These are phyloP conservation scores for Plectosphaerella cucumerina DNA, from an alignment of 2,329 filamentous ascomycete genomes.

Conservation along the genomic window DNA sequence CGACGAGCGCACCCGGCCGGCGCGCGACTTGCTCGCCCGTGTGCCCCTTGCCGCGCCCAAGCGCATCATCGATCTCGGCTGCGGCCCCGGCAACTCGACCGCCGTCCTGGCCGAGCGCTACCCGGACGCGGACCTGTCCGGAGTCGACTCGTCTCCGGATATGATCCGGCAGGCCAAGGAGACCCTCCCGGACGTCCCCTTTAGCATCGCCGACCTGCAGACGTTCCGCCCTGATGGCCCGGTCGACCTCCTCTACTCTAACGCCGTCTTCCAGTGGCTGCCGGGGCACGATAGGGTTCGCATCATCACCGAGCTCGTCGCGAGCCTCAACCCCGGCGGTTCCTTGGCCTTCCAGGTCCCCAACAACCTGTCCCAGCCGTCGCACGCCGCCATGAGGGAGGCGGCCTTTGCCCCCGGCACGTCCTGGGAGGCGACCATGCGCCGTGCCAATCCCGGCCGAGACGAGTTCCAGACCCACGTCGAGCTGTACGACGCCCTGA, in stretches of 20 bases:
- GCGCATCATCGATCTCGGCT: constrained; percentile 53
- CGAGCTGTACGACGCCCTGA: constrained; percentile 45
- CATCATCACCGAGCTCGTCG: constrained; percentile 38
- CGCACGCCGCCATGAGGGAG: constrained; percentile 44
- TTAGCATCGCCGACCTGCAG: constrained; percentile 39
- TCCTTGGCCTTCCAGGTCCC: constrained; percentile 49
- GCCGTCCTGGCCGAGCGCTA: constrained; percentile 41
- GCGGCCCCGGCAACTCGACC: constrained; percentile 57
- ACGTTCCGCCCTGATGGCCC: constrained; percentile 28
- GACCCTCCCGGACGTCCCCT: constrained; percentile 35
- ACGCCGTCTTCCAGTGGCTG: constrained; percentile 59
- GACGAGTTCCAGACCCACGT: constrained; percentile 42
- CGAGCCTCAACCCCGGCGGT: constrained; percentile 33
- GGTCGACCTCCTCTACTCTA: constrained; percentile 47
- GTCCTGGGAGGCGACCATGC: constrained; percentile 29
- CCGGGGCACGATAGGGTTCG: constrained; percentile 34
- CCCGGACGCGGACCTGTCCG: constrained; percentile 40
- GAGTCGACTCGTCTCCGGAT: constrained; percentile 50
- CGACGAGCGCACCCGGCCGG: constrained; percentile 47
- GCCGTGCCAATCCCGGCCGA: constrained; percentile 29
- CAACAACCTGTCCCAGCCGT: constrained; percentile 43
- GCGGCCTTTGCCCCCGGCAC: constrained; percentile 26
- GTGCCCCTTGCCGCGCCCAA: constrained; percentile 34
- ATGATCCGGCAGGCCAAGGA: constrained; percentile 48
- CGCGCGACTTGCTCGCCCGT: constrained; percentile 47